These are phyloP conservation scores for Sclerotinia minor DNA, from an alignment of 2,329 filamentous ascomycete genomes.

Conservation along the genomic window DNA sequence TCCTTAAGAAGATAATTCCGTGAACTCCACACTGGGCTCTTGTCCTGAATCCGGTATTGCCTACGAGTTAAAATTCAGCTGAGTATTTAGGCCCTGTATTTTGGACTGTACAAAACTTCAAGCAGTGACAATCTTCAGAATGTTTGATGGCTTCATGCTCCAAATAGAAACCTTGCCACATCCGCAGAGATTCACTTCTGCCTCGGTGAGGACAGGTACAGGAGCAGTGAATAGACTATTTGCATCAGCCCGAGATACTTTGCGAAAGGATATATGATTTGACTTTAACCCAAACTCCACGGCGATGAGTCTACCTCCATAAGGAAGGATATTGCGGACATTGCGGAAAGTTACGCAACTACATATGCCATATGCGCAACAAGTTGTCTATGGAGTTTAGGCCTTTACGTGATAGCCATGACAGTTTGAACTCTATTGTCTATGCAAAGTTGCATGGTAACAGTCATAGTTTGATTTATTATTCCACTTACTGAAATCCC, in stretches of 20 bases:
- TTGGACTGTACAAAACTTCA: neutral
- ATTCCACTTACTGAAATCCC: neutral
- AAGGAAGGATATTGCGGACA: slow-evolving; percentile 13
- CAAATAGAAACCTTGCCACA: no score
- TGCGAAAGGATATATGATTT: neutral
- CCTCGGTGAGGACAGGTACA: neutral
- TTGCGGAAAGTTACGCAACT: neutral
- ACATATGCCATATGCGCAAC: neutral
- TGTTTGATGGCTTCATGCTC: neutral
- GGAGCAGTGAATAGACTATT: neutral
- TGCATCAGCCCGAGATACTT: neutral
- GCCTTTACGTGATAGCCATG: neutral
- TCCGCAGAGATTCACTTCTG: neutral
- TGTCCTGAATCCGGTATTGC: neutral
- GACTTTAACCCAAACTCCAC: neutral
- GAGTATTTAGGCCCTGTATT: neutral
- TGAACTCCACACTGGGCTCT: neutral
- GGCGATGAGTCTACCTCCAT: neutral
- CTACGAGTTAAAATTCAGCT: neutral
- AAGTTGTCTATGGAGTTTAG: slow-evolving; percentile 9
- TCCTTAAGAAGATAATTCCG: neutral
- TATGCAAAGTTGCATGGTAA: neutral
- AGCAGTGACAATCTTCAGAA: neutral
- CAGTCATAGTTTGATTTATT: neutral
- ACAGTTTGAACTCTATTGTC: neutral